These are phyloP conservation scores for Tolypocladium tundrense DNA, from an alignment of 2,329 filamentous ascomycete genomes.

Conservation along the genomic window DNA sequence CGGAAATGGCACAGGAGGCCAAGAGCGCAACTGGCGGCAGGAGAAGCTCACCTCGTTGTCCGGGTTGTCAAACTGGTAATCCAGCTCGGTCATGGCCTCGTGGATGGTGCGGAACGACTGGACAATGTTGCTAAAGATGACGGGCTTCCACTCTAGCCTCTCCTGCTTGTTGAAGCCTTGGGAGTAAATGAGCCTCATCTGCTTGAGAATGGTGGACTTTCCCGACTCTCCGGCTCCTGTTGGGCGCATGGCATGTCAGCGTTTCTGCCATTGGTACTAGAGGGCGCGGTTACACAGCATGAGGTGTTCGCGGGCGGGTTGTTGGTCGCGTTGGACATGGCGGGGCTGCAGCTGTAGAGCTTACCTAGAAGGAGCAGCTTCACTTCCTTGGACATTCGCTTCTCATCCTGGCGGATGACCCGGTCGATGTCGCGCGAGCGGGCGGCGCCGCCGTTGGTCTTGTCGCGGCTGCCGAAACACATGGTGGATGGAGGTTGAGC, in stretches of 20 bases:
- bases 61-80: constrained; percentile 66
- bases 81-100: constrained; percentile 81
- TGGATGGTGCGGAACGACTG: constrained; percentile 85
- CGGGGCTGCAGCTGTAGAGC: background rate
- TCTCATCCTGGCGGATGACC: constrained; percentile 76
- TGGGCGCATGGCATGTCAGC: background rate
- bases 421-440: constrained; percentile 75
- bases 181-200: constrained; percentile 87
- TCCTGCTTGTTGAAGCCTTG: constrained; percentile 85
- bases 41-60: constrained; percentile 62
- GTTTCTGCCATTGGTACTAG: background rate
- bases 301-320: background rate
- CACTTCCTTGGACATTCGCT: constrained; percentile 74
- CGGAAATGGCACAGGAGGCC: background rate
- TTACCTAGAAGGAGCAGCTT: constrained; percentile 80
- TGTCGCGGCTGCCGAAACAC: constrained; percentile 53
- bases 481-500: constrained; percentile 24
- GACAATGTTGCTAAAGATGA: constrained; percentile 91
- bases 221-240: constrained; percentile 4
- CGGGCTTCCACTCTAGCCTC: constrained; percentile 85
- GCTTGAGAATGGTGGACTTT: constrained; percentile 14
- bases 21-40: background rate
- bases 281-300: background rate
- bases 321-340: background rate
- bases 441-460: constrained; percentile 35